Conservation (phyloP, 2,329 filamentous ascomycete species). For the Knoxdaviesia capensis region DNA sequence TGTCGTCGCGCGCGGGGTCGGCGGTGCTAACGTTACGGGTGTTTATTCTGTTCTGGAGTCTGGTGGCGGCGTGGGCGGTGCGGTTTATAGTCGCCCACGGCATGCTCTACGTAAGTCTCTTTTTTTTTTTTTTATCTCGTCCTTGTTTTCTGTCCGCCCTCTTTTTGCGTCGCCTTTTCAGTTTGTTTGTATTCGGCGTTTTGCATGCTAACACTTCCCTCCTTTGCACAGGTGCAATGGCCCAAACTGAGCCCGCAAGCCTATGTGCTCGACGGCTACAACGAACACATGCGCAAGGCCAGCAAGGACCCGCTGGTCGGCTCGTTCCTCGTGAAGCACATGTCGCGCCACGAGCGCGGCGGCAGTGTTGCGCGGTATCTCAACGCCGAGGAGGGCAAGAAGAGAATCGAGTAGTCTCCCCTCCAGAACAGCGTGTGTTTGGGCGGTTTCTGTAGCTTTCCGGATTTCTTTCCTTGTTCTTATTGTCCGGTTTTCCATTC, state of each 20-base stretch:
- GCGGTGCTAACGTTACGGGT: conserved; percentile 64
- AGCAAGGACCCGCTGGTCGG: conserved; percentile 69
- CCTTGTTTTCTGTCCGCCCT: not conserved
- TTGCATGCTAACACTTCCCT: conserved; percentile 6
- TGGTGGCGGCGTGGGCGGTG: conserved; percentile 48
- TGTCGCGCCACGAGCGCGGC: conserved; percentile 54
- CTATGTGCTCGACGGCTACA: conserved; percentile 72
- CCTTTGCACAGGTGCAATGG: conserved; percentile 68
- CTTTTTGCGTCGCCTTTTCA: not conserved
- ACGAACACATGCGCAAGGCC: conserved; percentile 67
- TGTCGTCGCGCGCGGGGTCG: conserved; percentile 55
- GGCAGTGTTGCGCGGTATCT: conserved; percentile 65
- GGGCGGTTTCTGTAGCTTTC: not conserved
- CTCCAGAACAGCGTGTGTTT: not conserved
- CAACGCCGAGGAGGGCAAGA: conserved; percentile 92
- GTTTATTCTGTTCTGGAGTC: conserved; percentile 61
- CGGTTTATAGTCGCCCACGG: conserved; percentile 70
- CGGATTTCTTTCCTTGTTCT: not conserved
- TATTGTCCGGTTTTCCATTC: not conserved
- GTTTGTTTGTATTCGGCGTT: not conserved
- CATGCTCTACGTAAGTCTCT: conserved; percentile 70
- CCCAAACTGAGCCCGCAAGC: conserved; percentile 82
- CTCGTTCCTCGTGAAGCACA: conserved; percentile 30
- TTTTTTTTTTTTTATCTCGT: not conserved
- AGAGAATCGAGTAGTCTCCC: conserved; percentile 60